A percentile compares a stretch with the other conserved stretches of the same genome.
These are phyloP conservation scores for Pseudocercospora eumusae DNA, from an alignment of 2,329 filamentous ascomycete species.

Conservation along the genomic window DNA sequence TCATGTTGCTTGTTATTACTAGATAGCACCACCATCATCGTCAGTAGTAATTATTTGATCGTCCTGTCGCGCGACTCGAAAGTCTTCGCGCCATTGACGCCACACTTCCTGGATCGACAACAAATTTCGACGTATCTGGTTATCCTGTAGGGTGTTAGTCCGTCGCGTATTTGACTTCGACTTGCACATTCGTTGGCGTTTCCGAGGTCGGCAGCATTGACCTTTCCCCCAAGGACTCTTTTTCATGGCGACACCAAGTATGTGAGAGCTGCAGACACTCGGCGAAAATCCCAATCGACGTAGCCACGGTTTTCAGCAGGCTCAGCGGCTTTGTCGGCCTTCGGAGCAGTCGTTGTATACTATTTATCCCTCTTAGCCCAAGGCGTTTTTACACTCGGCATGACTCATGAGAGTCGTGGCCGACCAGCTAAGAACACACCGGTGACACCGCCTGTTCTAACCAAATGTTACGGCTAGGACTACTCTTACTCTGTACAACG, in stretches of 20 bases:
- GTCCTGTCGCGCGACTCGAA: neutral
- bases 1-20: neutral
- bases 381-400: neutral
- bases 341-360: neutral
- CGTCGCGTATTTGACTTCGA: neutral
- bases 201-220: slow-evolving; percentile 1
- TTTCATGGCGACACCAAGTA: neutral
- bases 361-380: neutral
- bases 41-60: neutral
- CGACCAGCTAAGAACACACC: neutral
- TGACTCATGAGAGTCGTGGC: neutral
- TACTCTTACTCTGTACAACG: neutral
- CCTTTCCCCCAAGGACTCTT: neutral
- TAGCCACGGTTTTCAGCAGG: neutral
- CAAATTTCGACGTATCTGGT: neutral
- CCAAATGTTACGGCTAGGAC: neutral
- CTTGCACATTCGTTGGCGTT: slow-evolving; percentile 4
- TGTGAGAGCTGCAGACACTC: neutral
- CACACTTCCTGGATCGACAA: slow-evolving; percentile 2
- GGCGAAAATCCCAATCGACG: neutral
- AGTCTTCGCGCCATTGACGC: neutral
- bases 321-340: neutral
- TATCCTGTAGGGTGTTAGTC: neutral
- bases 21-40: neutral
- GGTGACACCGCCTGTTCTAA: neutral